Evolutionary conservation across 176 grass and related monocot species (phyloP).

Genomic region (Saccharum officinarum): DNA sequence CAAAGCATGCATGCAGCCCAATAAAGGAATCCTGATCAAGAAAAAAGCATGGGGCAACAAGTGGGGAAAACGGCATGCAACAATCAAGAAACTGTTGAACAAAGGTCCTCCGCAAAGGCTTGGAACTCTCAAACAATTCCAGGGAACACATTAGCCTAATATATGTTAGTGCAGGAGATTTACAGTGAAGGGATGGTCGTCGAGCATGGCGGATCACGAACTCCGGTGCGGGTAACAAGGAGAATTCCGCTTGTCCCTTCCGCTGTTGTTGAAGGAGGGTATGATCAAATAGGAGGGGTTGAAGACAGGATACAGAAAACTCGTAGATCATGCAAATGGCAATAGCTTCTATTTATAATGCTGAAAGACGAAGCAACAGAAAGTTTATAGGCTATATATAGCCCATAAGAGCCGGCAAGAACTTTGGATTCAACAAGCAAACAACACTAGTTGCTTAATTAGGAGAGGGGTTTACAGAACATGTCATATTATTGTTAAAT

Average conservation of each 20-base stretch:
- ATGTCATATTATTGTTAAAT: constrained; percentile 29
- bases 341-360: constrained; percentile 57
- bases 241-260: not conserved
- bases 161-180: constrained; percentile 7
- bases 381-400: constrained; percentile 41
- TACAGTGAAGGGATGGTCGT: constrained; percentile 29
- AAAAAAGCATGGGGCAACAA: constrained; percentile 26
- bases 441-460: constrained; percentile 42
- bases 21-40: constrained; percentile 37
- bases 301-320: constrained; percentile 7
- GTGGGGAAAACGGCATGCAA: not conserved
- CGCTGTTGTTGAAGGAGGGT: not conserved
- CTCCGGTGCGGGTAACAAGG: not conserved
- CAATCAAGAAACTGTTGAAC: not conserved
- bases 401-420: constrained; percentile 47
- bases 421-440: constrained; percentile 41
- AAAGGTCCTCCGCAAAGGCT: not conserved
- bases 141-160: constrained; percentile 8
- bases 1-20: constrained; percentile 5
- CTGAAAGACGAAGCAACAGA: constrained; percentile 19
- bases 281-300: not conserved
- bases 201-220: constrained; percentile 39
- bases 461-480: constrained; percentile 26
- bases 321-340: constrained; percentile 28
- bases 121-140: constrained; percentile 7